Evolutionary conservation across 129 eudicot species (phyloP), one percentile per base, ranked within the genome.

Genomic region (Flaveria bidentis): DNA sequence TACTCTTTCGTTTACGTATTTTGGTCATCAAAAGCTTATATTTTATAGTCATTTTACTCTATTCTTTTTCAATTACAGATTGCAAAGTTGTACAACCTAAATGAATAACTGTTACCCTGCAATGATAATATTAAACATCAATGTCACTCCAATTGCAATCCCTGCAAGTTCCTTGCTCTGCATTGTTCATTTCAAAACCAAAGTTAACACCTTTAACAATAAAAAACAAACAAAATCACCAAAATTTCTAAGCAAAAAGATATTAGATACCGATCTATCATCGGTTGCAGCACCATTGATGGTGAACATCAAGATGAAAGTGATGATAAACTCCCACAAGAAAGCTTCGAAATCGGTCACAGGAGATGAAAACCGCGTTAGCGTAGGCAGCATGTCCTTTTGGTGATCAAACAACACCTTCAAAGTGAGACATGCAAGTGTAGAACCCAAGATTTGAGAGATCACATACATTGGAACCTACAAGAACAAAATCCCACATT

Each of bases 241-340:
- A 14, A 23, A 30, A 15, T 44, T 6, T 33, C 25, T 46, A 20
- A 60, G 17, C 16, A 74, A 16, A 57, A 52, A 22, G 45, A 14
- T 9, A 20, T 8, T 60, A 14, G 83, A n/a, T 80, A 89, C 96
- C 47, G 89, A 84, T 86, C 96, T 69, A 33, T 84, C 82, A 69
- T 89, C 95, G 7, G 87, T 77, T 56, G 95, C 95, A 17, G 74
- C 89, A 22, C 91, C 95, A 68, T 82, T 84, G 46, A 86, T 89
- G 75, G 76, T 73, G 73, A 88, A 80, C 87, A 84, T 86, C 28
- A 88, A 86, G 16, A 86, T 74, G 73, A 88, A 86, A 63, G 90
- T 84, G 76, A 86, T 81, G 61, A 86, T 80, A 73, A 84, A 89
- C 61, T 89, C 96, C 96, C 91, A 89, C 22, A 76, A 68, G 73